phyloP scores from a whole-genome alignment of 306 rosid species.

The Fragaria nilgerrensis region DNA sequence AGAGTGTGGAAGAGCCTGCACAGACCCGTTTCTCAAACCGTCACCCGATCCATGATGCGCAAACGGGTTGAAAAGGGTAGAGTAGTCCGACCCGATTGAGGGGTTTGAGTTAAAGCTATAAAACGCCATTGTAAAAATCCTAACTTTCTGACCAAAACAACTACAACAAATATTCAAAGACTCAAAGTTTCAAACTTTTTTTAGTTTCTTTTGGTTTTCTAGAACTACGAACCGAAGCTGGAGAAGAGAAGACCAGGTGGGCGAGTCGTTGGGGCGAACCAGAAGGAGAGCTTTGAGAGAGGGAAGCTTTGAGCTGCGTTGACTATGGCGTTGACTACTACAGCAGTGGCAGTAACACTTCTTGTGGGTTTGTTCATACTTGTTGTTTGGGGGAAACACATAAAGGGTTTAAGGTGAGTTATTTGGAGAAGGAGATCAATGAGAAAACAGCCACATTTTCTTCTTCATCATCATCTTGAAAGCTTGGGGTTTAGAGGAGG shows the following conservation, averaged over 20 bases:
- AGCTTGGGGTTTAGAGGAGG: slow-evolving; percentile 27
- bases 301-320: slow-evolving; percentile 38
- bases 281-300: slow-evolving; percentile 55
- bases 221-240: slow-evolving; percentile 26
- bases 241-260: slow-evolving; percentile 61
- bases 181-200: neutral
- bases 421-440: slow-evolving; percentile 27
- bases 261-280: slow-evolving; percentile 69
- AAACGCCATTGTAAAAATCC: slow-evolving; percentile 23
- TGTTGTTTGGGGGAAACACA: slow-evolving; percentile 44
- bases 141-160: neutral
- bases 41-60: slow-evolving; percentile 26
- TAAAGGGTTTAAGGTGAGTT: slow-evolving; percentile 13
- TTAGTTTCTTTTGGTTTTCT: neutral
- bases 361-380: slow-evolving; percentile 41
- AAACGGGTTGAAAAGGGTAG: slow-evolving; percentile 33
- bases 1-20: slow-evolving; percentile 29
- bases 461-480: slow-evolving; percentile 40
- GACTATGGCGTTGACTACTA: slow-evolving; percentile 23
- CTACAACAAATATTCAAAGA: neutral
- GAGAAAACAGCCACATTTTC: slow-evolving; percentile 57
- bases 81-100: slow-evolving; percentile 30
- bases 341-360: slow-evolving; percentile 1
- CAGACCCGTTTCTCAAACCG: slow-evolving; percentile 29
- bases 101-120: slow-evolving; percentile 31